Percentiles rank a stretch among this genome's conserved stretches.
These are phyloP conservation scores for Pleurotus sapidus DNA, from an alignment of 768 basidiomycete genomes.

Conservation along the genomic window DNA sequence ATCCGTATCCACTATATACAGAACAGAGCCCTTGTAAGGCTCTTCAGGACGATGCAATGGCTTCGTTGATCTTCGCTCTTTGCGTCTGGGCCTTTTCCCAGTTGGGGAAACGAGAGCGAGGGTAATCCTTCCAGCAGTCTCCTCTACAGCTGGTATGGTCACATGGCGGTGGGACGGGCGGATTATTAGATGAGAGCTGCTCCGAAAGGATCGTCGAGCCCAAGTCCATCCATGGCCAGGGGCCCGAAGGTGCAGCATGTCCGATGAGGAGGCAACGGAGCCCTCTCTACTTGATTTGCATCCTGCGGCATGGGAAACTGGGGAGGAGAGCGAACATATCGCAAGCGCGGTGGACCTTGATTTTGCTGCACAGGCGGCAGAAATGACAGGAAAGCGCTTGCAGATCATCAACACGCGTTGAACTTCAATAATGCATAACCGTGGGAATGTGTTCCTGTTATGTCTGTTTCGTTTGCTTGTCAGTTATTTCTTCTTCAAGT, in stretches of 20 bases:
- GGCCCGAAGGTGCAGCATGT: conserved; percentile 19
- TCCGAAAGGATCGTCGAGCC: neutral
- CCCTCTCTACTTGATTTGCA: too few relatives aligned
- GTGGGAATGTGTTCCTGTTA: too few relatives aligned
- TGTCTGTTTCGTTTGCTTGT: conserved; percentile 21
- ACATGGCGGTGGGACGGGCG: conserved; percentile 2
- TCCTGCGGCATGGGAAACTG: too few relatives aligned
- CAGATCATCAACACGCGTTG: too few relatives aligned
- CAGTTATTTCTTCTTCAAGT: conserved; percentile 91
- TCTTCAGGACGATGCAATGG: neutral
- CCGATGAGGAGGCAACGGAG: conserved; percentile 7
- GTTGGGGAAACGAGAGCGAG: conserved; percentile 37
- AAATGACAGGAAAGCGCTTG: too few relatives aligned
- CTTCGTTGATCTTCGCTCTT: conserved; percentile 26
- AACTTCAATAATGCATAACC: too few relatives aligned
- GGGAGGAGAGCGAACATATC: too few relatives aligned
- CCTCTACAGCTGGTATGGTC: conserved; percentile 5
- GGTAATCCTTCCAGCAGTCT: conserved; percentile 31
- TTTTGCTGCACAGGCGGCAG: too few relatives aligned
- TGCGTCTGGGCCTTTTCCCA: conserved; percentile 35
- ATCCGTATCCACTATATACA: neutral
- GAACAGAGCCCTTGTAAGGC: neutral
- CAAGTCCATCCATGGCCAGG: conserved; percentile 29
- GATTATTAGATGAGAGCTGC: neutral
- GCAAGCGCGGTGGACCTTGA: too few relatives aligned